Evolutionary conservation across 2,329 filamentous ascomycete species (phyloP).

Genomic region (Phialophora tarda): DNA sequence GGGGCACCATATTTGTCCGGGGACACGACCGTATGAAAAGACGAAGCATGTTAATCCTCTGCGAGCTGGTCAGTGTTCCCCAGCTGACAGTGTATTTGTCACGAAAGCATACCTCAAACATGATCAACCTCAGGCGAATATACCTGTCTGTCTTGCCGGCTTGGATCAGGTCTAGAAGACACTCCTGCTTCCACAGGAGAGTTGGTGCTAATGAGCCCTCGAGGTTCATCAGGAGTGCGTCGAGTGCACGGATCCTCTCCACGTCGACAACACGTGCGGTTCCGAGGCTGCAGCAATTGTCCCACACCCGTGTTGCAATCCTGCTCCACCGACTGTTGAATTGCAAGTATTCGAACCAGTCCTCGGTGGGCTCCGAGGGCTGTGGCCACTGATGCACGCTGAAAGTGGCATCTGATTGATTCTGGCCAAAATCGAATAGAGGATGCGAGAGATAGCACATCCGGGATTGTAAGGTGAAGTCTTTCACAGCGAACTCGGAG

Average conservation of each 20-base stretch:
- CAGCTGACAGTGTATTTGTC: not conserved
- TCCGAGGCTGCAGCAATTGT: conserved; percentile 5
- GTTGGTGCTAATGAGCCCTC: conserved; percentile 3
- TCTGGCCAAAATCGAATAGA: not conserved
- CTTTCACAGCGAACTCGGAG: conserved; percentile 6
- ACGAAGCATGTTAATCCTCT: conserved; percentile 15
- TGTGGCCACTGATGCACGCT: conserved; percentile 3
- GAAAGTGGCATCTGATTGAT: not conserved
- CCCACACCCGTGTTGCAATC: conserved; percentile 13
- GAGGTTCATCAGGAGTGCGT: not conserved
- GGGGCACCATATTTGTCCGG: not conserved
- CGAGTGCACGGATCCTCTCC: conserved; percentile 7
- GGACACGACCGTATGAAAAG: conserved; percentile 6
- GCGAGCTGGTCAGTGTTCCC: not conserved
- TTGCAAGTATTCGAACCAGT: conserved; percentile 8
- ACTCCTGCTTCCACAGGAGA: conserved; percentile 4
- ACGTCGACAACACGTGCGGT: not conserved
- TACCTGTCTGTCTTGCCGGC: conserved; percentile 13
- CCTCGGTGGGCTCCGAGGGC: conserved; percentile 7
- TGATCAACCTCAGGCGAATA: conserved; percentile 15
- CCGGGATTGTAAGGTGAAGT: not conserved
- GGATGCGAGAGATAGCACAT: not conserved
- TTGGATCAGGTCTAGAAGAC: not conserved
- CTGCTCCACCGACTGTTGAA: conserved; percentile 11
- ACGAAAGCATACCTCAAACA: conserved; percentile 11